phyloP scores from a whole-genome alignment of 805 yeast genomes.

The Suhomyces tanzawaensis region DNA sequence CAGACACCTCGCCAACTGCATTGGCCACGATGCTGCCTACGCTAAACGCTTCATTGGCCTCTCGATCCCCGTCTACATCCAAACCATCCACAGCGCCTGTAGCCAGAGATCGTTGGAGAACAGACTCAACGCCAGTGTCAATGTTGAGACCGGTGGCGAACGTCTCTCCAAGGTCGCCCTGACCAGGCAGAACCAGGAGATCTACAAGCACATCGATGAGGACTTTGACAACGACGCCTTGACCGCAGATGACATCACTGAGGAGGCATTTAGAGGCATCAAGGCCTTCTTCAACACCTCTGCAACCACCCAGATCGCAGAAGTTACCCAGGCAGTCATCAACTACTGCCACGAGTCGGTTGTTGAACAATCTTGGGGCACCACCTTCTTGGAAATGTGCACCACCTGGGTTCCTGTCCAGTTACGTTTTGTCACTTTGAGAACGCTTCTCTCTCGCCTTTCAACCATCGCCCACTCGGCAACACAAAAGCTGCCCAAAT shows the following conservation, averaged over 20 bases:
- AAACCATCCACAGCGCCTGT: slow-evolving; percentile 26
- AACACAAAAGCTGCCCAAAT: slow-evolving; percentile 10
- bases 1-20: slow-evolving; percentile 36
- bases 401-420: slow-evolving; percentile 82
- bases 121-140: slow-evolving; percentile 25
- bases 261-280: slow-evolving; percentile 50
- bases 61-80: slow-evolving; percentile 39
- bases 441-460: slow-evolving; percentile 38
- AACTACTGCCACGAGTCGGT: slow-evolving; percentile 30
- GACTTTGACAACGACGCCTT: slow-evolving; percentile 35
- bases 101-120: slow-evolving; percentile 18
- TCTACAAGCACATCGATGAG: slow-evolving; percentile 17
- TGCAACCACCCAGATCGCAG: slow-evolving; percentile 57
- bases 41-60: slow-evolving; percentile 28
- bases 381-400: slow-evolving; percentile 57
- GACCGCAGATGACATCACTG: slow-evolving; percentile 39
- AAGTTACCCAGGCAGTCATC: slow-evolving; percentile 54
- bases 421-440: slow-evolving; percentile 62
- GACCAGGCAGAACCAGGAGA: slow-evolving; percentile 17
- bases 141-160: slow-evolving; percentile 15
- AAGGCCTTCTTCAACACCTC: slow-evolving; percentile 62
- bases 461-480: slow-evolving; percentile 19
- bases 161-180: slow-evolving; percentile 27
- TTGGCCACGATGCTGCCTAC: slow-evolving; percentile 31
- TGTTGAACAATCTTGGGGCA: slow-evolving; percentile 46